phyloP scores from a whole-genome alignment of 306 rosid species.

The Rosa persica region DNA sequence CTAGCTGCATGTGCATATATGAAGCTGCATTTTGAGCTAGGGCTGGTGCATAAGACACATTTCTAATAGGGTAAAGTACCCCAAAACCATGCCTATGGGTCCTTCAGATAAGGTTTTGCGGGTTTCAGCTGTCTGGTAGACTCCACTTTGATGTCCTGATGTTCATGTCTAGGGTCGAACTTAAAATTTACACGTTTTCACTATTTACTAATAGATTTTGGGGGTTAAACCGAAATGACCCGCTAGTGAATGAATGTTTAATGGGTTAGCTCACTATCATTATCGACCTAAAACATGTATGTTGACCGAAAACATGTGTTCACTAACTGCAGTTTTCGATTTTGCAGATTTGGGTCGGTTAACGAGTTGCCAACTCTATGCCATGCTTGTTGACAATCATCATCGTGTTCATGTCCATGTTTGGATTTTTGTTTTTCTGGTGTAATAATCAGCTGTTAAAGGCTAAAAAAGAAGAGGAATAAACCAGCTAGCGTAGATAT shows the following conservation, averaged over 20 bases:
- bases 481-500: background rate
- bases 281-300: background rate
- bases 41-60: background rate
- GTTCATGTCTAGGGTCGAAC: background rate
- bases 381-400: background rate
- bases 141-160: background rate
- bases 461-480: background rate
- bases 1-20: background rate
- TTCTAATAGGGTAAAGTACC: background rate
- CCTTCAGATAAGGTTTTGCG: background rate
- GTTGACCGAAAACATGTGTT: too few relatives aligned
- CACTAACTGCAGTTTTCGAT: too few relatives aligned
- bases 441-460: background rate
- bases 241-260: too few relatives aligned
- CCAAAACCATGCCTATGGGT: background rate
- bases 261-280: background rate
- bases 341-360: background rate
- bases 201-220: background rate
- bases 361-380: background rate
- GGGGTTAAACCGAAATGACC: background rate
- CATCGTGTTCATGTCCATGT: background rate
- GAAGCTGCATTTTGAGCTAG: slow-evolving; percentile 5
- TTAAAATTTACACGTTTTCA: background rate
- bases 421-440: background rate
- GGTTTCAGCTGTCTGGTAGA: background rate